Base-by-base conservation (phyloP, 306 rosid species). In the Dalbergia oliveri region DNA sequence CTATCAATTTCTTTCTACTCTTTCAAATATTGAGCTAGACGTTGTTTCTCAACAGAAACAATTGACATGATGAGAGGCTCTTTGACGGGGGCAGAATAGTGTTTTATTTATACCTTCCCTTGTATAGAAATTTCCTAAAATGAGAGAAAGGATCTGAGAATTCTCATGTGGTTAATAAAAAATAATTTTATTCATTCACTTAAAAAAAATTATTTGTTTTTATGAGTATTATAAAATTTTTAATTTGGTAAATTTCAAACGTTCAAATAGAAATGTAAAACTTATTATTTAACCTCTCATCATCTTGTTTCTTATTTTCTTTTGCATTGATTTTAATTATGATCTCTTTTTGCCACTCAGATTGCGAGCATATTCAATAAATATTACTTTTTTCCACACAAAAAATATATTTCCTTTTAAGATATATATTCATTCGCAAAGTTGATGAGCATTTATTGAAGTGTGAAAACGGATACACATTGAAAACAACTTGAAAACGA, bases 401-500 rank as follows among this genome's bases (percentile, higher is more conserved):
- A 47, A 11, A 10, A 10, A 44, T 44, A 44, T 49, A 26, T 13
- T 49, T 18, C 13, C 13, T 50, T 14, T 11, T 50, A 12, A 50
- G 11, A 50, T 11, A 58, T 6, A 61, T 61, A 61, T 61, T 61
- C 16, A 9, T 18, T 11, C 7, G n/a, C 18, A 19, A 21, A 13
- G 18, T 11, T 43, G 54, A 50, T 11, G 41, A 18, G 18, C 54
- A 43, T 43, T 12, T 7, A 45, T 21, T 11, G 23, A 64, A 13
- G 64, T 11, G 16, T 50, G 64, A 76, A 76, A 35, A 35, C 5
- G 81, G 45, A 51, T 11, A 8, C 13, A 5, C 16, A 5, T n/a
- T 34, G 73, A 64, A 76, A 64, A 51, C 53, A 64, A 63, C 72
- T 13, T 76, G 72, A 64, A 76, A 64, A 63, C 26, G 21, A 64